Evolutionary conservation across 345 rosid species (phyloP).

Genomic region (Boechera stricta): DNA sequence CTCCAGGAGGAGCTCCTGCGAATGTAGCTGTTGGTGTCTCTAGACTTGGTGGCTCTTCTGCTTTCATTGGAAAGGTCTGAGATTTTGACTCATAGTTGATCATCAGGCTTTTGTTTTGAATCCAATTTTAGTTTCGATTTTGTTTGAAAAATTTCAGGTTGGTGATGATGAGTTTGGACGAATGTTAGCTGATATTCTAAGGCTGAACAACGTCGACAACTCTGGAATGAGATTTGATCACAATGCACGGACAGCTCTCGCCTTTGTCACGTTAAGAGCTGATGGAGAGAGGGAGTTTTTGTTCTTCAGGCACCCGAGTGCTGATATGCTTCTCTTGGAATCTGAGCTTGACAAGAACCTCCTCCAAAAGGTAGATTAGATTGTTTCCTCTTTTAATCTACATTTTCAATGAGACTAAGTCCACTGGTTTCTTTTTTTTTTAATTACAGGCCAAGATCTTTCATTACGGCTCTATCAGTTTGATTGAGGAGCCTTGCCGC

Average conservation of each 20-base stretch:
- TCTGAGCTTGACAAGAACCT: constrained; percentile 79
- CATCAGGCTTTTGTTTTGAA: background rate
- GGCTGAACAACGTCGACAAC: constrained; percentile 76
- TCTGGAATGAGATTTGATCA: constrained; percentile 84
- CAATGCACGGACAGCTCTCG: constrained; percentile 84
- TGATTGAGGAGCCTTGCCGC: constrained; percentile 93
- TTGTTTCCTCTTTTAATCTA: background rate
- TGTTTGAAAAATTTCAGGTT: constrained; percentile 41
- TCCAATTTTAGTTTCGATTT: background rate
- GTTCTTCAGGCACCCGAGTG: constrained; percentile 97
- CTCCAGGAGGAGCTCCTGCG: constrained; percentile 99
- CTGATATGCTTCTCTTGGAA: constrained; percentile 93
- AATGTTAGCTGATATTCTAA: constrained; percentile 83
- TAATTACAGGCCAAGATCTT: constrained; percentile 81
- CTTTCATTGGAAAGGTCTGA: constrained; percentile 94
- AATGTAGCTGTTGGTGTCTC: constrained; percentile 96
- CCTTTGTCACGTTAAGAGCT: constrained; percentile 86
- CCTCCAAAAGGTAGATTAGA: constrained; percentile 62
- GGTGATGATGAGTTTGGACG: constrained; percentile 97
- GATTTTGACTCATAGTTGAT: background rate
- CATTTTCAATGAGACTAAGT: background rate
- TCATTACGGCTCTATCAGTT: constrained; percentile 96
- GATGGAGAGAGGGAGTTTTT: constrained; percentile 99
- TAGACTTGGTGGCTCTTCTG: constrained; percentile 91
- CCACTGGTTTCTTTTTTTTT: background rate